Base-by-base conservation (phyloP, 345 rosid genomes). In the Arabis alpina region DNA sequence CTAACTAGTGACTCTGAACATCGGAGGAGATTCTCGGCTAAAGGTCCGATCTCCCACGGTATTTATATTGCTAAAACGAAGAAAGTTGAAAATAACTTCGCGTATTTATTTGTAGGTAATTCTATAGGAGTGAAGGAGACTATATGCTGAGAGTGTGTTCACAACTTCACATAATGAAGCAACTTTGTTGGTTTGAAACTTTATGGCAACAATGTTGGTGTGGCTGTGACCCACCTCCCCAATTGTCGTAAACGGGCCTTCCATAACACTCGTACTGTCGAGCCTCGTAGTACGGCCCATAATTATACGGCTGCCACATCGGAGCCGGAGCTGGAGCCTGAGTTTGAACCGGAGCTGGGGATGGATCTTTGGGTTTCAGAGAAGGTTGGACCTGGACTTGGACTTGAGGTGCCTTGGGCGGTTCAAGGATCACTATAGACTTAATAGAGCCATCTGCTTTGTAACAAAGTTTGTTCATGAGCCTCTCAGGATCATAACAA, bases 401-500 rank as follows among this genome's bases (percentile, higher is more conserved):
- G 10, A 53, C 13, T 30, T 45, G 74, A 8, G 72, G 32, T 1
- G 77, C 85, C 43, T 80, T 74, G 1, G 66, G 60, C 1, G 80
- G 77, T 6, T 47, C 55, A 57, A 67, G 71, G 67, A 85, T 81
- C 32, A 62, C 83, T 0, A 89, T 83, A 30, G 88, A 72, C 76
- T 87, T 75, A 19, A 87, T 78, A 13, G 80, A 41, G 1, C 81
- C 80, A 8, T 81, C 86, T 12, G 82, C 96, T 72, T 80, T 84
- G 78, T 66, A 68, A 41, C 81, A 73, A 0, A 89, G 68, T 68
- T 85, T 85, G 72, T 80, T 70, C 76, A 76, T 81, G 16, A 88
- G 74, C 76, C 80, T 87, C 47, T 90, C 91, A 1, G 97, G 98
- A 63, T 76, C 68, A 72, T 90, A 86, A 61, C 96, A 90, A 19